phyloP scores from a whole-genome alignment of 306 rosid genomes.

The Quercus cerris region DNA sequence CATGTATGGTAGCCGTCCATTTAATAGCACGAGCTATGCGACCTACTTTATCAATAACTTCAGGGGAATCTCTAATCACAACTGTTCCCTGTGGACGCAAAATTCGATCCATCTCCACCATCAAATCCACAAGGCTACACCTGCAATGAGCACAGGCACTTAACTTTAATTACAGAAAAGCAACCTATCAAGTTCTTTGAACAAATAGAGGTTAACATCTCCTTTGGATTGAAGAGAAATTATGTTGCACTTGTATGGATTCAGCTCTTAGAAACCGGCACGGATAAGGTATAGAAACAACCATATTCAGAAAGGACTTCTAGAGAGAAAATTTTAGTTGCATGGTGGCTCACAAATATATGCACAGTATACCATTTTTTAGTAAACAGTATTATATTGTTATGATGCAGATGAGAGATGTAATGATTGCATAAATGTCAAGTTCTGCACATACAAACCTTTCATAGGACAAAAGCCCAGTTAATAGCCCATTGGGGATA shows the following conservation, averaged over 20 bases:
- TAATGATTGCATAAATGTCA: background rate
- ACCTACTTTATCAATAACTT: slow-evolving; percentile 69
- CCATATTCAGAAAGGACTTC: background rate
- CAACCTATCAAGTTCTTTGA: background rate
- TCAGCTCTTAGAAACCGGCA: background rate
- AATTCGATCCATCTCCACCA: slow-evolving; percentile 91
- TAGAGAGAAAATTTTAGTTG: background rate
- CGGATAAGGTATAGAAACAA: background rate
- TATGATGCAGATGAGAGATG: background rate
- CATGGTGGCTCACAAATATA: background rate
- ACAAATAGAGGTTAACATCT: background rate
- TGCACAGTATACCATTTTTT: background rate
- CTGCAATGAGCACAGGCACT: slow-evolving; percentile 33
- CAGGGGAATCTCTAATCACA: slow-evolving; percentile 76
- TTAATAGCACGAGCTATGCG: slow-evolving; percentile 68
- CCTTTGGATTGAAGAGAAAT: background rate
- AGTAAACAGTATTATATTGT: too few species aligned
- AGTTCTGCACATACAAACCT: background rate
- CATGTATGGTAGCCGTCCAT: slow-evolving; percentile 63
- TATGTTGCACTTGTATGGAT: background rate
- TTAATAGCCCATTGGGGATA: background rate
- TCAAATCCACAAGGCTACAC: slow-evolving; percentile 88
- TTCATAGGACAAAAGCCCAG: background rate
- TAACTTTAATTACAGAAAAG: background rate
- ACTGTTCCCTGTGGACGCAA: slow-evolving; percentile 90